Conservation (phyloP, 176 grass and related monocot species). For the Oryza brachyantha region DNA sequence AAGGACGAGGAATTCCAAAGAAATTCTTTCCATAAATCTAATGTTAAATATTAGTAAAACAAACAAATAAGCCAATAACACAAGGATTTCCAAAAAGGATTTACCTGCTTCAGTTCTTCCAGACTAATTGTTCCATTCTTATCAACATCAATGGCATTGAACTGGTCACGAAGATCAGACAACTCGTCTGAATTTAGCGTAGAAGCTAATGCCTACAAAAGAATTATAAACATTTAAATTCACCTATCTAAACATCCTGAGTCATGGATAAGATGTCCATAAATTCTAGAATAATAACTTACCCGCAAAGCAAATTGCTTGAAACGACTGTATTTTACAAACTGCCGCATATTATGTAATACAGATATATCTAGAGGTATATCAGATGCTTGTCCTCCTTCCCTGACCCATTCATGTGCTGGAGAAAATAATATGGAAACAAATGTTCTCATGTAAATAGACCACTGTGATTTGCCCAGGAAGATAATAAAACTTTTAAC, state of each 20-base stretch:
- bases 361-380: slow-evolving; percentile 97
- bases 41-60: no score
- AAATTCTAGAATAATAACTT: slow-evolving; percentile 15
- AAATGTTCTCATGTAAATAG: slow-evolving; percentile 7
- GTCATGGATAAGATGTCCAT: slow-evolving; percentile 4
- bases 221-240: slow-evolving; percentile 6
- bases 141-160: slow-evolving; percentile 89
- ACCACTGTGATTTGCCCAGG: not conserved
- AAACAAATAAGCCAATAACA: no score
- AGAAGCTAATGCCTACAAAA: slow-evolving; percentile 76
- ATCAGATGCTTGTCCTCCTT: slow-evolving; percentile 85
- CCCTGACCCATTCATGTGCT: slow-evolving; percentile 96
- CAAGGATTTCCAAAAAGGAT: slow-evolving; percentile 20
- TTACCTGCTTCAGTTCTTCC: slow-evolving; percentile 87
- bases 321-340: slow-evolving; percentile 96
- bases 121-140: slow-evolving; percentile 91
- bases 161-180: slow-evolving; percentile 83
- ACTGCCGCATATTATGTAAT: slow-evolving; percentile 82
- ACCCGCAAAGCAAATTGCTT: slow-evolving; percentile 98
- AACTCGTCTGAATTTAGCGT: slow-evolving; percentile 79
- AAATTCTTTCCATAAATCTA: no score
- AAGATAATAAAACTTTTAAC: no score
- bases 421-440: slow-evolving; percentile 18
- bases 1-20: not conserved
- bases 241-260: not conserved